phyloP scores from a whole-genome alignment of 139 green algal species.

The Raphidocelis subcapitata region DNA sequence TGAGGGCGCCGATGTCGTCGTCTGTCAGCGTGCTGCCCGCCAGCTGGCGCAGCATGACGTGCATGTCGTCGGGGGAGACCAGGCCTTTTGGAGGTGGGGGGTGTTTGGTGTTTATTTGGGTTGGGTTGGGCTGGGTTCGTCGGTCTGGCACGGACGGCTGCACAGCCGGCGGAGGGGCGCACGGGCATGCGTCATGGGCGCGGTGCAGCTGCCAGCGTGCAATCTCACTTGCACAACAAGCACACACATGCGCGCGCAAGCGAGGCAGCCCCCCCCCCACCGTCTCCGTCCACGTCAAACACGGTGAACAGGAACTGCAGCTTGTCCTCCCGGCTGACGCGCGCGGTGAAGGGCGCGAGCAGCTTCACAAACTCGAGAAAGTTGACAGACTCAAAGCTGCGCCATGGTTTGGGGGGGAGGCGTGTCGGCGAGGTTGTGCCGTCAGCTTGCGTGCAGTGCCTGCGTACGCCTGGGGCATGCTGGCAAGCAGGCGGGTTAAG shows the following conservation, averaged over 20 bases:
- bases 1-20: slow-evolving; percentile 55
- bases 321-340: slow-evolving; percentile 70
- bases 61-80: slow-evolving; percentile 77
- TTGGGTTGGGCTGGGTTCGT: too few species aligned
- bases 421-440: background rate
- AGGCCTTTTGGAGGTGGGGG: slow-evolving; percentile 39
- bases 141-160: too few species aligned
- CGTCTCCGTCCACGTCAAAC: slow-evolving; percentile 84
- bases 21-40: slow-evolving; percentile 74
- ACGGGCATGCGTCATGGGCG: too few species aligned
- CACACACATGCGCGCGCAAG: too few species aligned
- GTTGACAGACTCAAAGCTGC: slow-evolving; percentile 83
- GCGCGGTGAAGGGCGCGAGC: slow-evolving; percentile 75
- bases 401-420: background rate
- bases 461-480: too few species aligned
- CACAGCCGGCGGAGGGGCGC: too few species aligned
- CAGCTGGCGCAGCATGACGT: slow-evolving; percentile 80
- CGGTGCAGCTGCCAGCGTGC: too few species aligned
- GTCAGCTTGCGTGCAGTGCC: background rate
- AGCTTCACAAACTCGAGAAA: slow-evolving; percentile 89
- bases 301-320: slow-evolving; percentile 75
- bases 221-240: too few species aligned
- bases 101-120: too few species aligned
- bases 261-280: too few species aligned
- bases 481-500: too few species aligned